Base-by-base conservation (phyloP, 1,284 basidiomycete genomes). In the Cryptococcus neoformans region DNA sequence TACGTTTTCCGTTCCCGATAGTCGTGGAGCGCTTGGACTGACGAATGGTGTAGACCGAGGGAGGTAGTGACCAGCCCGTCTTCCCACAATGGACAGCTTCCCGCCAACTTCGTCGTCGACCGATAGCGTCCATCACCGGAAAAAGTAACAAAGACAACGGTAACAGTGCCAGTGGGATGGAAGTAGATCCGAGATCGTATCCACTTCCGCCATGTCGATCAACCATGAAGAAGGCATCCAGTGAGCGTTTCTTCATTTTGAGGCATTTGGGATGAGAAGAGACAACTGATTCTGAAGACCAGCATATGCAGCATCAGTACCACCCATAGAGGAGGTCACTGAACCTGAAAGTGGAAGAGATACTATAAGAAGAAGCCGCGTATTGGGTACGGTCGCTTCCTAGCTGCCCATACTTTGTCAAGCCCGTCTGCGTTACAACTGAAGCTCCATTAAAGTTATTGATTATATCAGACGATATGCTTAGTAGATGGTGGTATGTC, bases 301-400 rank as follows among this genome's bases (percentile, higher is more conserved):
- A 72, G 69, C 66, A 3, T 70, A 72, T 45, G 70, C 70, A 0
- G 57, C 62, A 9, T 68, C 68, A 7, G 67, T 70, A 34, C 53
- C 63, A n/a, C 70, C 70, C 3, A 72, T 72, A 11, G 70, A 72
- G 17, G 70, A 72, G 39, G 62, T 72, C 28, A 72, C 70, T 2
- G 70, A 72, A 55, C 67, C 70, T 44, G 70, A 72, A 53, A 67
- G 66, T 48, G 63, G 62, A 2, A 55, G 54, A 36, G 69, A 68
- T 46, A 59, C 57, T 16, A 51, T 11, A 9, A n/a, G 40, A 41
- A 41, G 16, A 11, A 41, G 40, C 28, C 28, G 28, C 3, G 1
- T 28, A 28, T 28, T 4, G 28, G 28, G 28, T 28, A 28, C 28
- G 28, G 28, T 28, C 28, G 28, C 28, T 28, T 28, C 28, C 28